Evolutionary conservation across 2,329 filamentous ascomycete species (phyloP).

Genomic region (Phyllosticta paracitricarpa): DNA sequence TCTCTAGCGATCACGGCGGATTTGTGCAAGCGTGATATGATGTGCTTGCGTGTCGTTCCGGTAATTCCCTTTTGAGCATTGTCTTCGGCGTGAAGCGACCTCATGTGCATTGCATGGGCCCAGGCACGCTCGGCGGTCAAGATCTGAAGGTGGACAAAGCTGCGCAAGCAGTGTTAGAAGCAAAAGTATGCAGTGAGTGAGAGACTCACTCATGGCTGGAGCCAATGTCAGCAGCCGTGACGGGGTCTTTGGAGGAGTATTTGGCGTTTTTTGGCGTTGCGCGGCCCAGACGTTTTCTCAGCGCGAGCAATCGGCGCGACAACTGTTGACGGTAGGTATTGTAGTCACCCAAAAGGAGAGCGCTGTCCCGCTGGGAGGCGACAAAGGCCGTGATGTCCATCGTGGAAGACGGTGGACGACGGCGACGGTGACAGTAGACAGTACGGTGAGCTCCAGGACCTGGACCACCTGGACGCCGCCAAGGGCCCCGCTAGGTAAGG

Average conservation of each 20-base stretch:
- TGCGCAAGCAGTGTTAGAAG: conserved; percentile 25
- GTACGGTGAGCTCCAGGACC: not conserved
- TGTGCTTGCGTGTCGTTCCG: conserved; percentile 73
- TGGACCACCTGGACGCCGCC: not conserved
- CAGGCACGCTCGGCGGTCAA: conserved; percentile 84
- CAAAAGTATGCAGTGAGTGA: not conserved
- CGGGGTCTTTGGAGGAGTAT: conserved; percentile 58
- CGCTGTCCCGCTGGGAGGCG: conserved; percentile 67
- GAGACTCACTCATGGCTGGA: conserved; percentile 61
- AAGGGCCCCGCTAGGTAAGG: no score
- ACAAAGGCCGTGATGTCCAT: conserved; percentile 92
- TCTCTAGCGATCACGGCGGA: conserved; percentile 60
- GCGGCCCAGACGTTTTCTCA: conserved; percentile 76
- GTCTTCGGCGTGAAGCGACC: conserved; percentile 68
- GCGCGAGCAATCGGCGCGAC: conserved; percentile 68
- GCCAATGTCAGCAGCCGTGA: conserved; percentile 67
- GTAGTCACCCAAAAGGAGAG: conserved; percentile 82
- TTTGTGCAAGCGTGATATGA: conserved; percentile 78
- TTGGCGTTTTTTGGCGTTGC: conserved; percentile 80
- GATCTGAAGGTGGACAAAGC: conserved; percentile 68
- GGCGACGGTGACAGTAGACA: not conserved
- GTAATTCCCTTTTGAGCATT: conserved; percentile 62
- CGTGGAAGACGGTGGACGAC: conserved; percentile 5
- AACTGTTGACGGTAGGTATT: conserved; percentile 72
- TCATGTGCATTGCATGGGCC: conserved; percentile 94